Evolutionary conservation across 768 basidiomycete genomes (phyloP).

Genomic region (Lyophyllum atratum): DNA sequence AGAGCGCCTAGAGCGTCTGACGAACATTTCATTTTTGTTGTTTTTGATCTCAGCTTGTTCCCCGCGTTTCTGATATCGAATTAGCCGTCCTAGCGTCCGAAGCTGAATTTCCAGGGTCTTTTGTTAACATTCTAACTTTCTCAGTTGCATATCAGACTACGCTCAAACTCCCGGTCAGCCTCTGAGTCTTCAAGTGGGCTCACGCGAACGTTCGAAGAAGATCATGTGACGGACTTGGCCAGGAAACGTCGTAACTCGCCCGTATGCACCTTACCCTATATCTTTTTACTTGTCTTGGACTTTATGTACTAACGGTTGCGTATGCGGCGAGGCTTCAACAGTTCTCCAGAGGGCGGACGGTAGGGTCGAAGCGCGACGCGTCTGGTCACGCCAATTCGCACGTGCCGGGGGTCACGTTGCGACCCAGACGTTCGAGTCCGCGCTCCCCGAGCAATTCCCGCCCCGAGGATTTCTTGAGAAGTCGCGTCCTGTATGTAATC

Average conservation of each 20-base stretch:
- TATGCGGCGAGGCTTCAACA: background rate
- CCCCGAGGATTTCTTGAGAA: background rate
- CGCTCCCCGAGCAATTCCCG: background rate
- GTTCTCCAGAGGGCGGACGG: background rate
- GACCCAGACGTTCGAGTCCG: background rate
- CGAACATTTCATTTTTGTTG: too few relatives aligned
- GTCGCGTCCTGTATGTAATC: background rate
- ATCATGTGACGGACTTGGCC: too few relatives aligned
- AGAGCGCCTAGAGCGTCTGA: too few relatives aligned
- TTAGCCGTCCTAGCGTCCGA: too few relatives aligned
- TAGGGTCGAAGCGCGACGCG: background rate
- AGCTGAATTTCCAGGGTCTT: too few relatives aligned
- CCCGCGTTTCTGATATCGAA: too few relatives aligned
- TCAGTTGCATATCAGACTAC: too few relatives aligned
- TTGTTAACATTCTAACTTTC: too few relatives aligned
- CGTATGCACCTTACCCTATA: background rate
- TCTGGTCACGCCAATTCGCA: background rate
- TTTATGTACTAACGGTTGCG: background rate
- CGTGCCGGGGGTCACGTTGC: background rate
- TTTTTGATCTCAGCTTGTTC: too few relatives aligned
- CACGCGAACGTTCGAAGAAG: too few relatives aligned
- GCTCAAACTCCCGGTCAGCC: too few relatives aligned
- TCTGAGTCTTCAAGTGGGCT: background rate
- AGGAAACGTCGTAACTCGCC: too few relatives aligned
- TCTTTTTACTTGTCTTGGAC: background rate